Evolutionary conservation across 2,329 filamentous ascomycete species (phyloP), one percentile per base, ranked within the genome.

Genomic region (Aspergillus cejpii): DNA sequence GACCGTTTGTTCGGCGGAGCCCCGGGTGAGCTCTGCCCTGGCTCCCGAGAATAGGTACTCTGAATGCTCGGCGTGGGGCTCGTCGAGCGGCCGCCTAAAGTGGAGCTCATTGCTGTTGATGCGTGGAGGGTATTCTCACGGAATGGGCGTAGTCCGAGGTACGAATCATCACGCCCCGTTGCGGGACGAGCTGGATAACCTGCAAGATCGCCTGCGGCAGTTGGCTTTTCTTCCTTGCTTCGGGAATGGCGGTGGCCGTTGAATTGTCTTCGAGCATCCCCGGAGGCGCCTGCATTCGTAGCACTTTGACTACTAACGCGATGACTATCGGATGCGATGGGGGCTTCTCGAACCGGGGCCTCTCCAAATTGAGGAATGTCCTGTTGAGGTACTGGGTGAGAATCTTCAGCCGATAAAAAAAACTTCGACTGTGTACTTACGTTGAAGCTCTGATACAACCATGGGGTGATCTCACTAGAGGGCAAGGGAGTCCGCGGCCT

Each of bases 391-490:
- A 36, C 19, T n/a, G 24, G 38, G 14, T 42, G 21, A 41, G 39
- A 31, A 39, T 11, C 19, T 34, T 11, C 31, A n/a, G 17, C 5
- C 14, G 7, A 5, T 15, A n/a, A 24, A 6, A 39, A 17, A 29
- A 21, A 41, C 20, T 12, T 17, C 20, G 27, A 21, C 8, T 34
- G 26, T 31, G n/a, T 26, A 49, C 81, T 73, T 66, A 87, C 84
- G 72, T 87, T 80, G 54, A 78, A 78, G 63, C 92, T 87, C 68
- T 97, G 92, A 63, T 92, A 97, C 50, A 94, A 77, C 77, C 95
- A 98, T n/a, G 92, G 92, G 29, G 94, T 92, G 46, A 98, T 89
- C 68, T 97, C 91, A 60, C 87, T 92, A 10, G 87, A 87, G 33
- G 87, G 87, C 41, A 89, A 76, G 10, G 90, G 89, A n/a, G 87